phyloP scores from a whole-genome alignment of 441 rosid species.

The Lepidium campestre region DNA sequence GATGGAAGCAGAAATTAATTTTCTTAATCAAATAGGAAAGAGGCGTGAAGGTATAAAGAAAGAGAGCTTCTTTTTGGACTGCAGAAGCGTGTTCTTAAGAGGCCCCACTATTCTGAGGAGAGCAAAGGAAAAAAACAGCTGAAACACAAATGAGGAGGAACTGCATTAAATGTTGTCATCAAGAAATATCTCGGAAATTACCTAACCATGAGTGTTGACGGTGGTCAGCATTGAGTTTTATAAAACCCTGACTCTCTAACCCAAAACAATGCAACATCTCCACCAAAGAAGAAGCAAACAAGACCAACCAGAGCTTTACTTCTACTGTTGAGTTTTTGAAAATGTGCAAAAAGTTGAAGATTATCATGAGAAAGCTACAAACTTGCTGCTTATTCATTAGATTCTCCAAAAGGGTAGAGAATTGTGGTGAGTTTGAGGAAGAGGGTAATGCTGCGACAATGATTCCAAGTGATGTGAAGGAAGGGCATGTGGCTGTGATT shows the following conservation, averaged over 20 bases:
- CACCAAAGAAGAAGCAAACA: not conserved
- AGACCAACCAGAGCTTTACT: not conserved
- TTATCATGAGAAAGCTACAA: slow-evolving; percentile 15
- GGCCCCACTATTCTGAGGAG: slow-evolving; percentile 14
- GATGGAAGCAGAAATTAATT: not conserved
- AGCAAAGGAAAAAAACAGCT: not conserved
- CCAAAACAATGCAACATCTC: not conserved
- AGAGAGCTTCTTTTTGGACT: slow-evolving; percentile 11
- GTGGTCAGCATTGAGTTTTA: not conserved
- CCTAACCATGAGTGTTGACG: slow-evolving; percentile 5
- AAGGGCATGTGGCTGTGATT: slow-evolving; percentile 42
- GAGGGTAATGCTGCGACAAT: slow-evolving; percentile 12
- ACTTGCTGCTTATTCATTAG: slow-evolving; percentile 3
- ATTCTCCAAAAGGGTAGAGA: slow-evolving; percentile 17
- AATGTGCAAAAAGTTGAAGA: slow-evolving; percentile 25
- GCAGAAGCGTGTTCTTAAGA: slow-evolving; percentile 8
- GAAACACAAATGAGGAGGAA: not conserved
- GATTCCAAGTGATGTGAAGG: slow-evolving; percentile 30
- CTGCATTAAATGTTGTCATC: slow-evolving; percentile 21
- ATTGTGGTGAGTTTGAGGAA: slow-evolving; percentile 16
- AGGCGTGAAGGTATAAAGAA: slow-evolving; percentile 15
- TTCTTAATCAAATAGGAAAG: not conserved
- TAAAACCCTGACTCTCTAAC: slow-evolving; percentile 5
- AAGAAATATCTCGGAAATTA: slow-evolving; percentile 1
- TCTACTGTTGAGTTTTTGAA: not conserved